Conservation (phyloP, 2,329 filamentous ascomycete species). For the Aureobasidium sp. region DNA sequence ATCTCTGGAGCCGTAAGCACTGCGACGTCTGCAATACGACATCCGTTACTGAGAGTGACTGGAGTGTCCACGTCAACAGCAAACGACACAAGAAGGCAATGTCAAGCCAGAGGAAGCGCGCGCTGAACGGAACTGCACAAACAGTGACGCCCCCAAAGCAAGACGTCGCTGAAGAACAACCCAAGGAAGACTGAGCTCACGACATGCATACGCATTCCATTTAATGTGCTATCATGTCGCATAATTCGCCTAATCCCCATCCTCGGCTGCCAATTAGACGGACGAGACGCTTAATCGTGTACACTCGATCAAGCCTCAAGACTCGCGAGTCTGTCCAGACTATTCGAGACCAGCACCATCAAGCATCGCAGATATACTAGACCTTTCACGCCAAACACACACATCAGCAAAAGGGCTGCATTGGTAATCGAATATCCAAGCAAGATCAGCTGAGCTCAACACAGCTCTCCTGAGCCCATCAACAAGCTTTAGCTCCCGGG, state of each 20-base stretch:
- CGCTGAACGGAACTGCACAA: neutral
- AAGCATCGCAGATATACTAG: neutral
- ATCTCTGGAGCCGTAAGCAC: conserved; percentile 43
- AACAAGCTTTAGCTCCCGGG: neutral
- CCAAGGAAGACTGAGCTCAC: neutral
- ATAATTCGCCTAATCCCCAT: neutral
- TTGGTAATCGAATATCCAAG: neutral
- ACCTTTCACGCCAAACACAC: neutral
- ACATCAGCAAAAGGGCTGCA: neutral
- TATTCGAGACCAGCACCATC: no score
- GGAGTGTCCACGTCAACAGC: conserved; percentile 48
- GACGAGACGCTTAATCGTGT: neutral
- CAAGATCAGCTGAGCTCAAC: neutral
- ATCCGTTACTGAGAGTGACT: conserved; percentile 48
- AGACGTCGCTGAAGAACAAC: neutral
- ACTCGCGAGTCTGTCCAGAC: no score
- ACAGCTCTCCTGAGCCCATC: neutral
- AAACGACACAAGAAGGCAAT: conserved; percentile 39
- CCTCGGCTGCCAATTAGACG: neutral
- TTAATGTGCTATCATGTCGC: neutral
- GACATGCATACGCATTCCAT: neutral
- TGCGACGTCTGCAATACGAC: conserved; percentile 64
- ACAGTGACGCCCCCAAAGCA: neutral
- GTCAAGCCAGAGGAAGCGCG: conserved; percentile 16
- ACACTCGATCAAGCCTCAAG: neutral